A percentile compares a stretch with the other conserved stretches of the same genome.
Conservation (phyloP, 306 rosid genomes). For the Lablab purpureus region DNA sequence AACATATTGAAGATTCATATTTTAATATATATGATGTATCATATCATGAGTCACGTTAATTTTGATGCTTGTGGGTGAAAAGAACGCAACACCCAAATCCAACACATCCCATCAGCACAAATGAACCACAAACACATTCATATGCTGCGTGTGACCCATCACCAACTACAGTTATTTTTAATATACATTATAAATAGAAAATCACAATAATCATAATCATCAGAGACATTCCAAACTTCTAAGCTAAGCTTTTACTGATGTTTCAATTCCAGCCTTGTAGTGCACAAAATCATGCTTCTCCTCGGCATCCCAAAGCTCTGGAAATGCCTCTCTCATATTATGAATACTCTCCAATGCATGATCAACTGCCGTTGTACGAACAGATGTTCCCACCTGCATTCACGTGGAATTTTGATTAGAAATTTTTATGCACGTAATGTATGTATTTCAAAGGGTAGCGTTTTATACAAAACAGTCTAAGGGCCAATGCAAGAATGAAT, state of each 20-base stretch:
- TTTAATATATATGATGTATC: neutral
- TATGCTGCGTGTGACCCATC: neutral
- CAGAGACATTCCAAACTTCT: neutral
- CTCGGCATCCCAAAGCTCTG: slow-evolving; percentile 79
- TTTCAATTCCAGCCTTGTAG: slow-evolving; percentile 73
- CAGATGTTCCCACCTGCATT: slow-evolving; percentile 74
- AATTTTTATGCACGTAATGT: neutral
- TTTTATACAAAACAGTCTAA: neutral
- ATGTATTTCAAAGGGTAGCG: neutral
- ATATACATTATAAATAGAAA: neutral
- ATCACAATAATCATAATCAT: neutral
- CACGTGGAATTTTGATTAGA: slow-evolving; percentile 14
- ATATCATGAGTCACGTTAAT: neutral
- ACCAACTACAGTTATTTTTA: neutral
- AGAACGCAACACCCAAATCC: neutral
- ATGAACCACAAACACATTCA: neutral
- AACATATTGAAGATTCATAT: neutral
- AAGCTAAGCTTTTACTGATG: slow-evolving; percentile 71
- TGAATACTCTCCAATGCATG: slow-evolving; percentile 92
- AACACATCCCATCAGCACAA: neutral
- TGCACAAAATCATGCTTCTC: slow-evolving; percentile 51
- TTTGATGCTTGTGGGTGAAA: neutral
- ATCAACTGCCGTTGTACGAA: slow-evolving; percentile 61
- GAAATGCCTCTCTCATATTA: slow-evolving; percentile 83
- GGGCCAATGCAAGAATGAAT: neutral